Base-by-base conservation (phyloP, 2,329 filamentous ascomycete species). In the Sarocladiaceae sp. region DNA sequence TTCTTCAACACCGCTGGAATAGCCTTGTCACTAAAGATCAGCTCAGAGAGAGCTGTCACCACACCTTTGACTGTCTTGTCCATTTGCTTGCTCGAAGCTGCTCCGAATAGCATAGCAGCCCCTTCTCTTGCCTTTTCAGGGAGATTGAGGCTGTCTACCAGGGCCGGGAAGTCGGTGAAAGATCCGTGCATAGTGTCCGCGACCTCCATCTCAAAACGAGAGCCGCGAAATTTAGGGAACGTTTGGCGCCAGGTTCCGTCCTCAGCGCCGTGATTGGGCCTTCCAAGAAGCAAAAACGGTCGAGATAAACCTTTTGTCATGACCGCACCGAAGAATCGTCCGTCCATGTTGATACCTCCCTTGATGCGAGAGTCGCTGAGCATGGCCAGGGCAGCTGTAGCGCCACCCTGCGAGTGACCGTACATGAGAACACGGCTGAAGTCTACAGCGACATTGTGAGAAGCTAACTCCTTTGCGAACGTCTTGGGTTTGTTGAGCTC, bases 281-380 rank as follows among this genome's bases (percentile, higher is more conserved):
- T 54, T 0, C 64, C 62, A 3, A 64, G 50, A 0, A 60, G 49
- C 1, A 61, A 41, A 39, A 66, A 41, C 4, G 37, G 37, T 9
- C 37, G 37, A 23, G 37, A 41, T 7, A 41, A 24, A 9, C 37
- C 37, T 24, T 29, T 41, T 16, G 50, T 47, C 4, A 60, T 51
- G 3, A 54, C 59, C 0, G 61, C 56, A 3, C 57, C 55, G 31
- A 59, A 56, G 0, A 69, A 42, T 1, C 48, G 46, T 4, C 70
- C 70, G 47, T 73, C 69, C 7, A 72, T 21, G 37, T 70, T 57
- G 2, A 69, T 50, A 3, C 67, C 69, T 0, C 57, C 66, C 0
- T 50, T 45, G 44, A 71, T 56, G 2, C 63, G 50, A 1, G 45
- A 44, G 35, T 69, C 63, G 2, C 45, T 43, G 3, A 58, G 35